Evolutionary conservation across 2,329 filamentous ascomycete species (phyloP).

Genomic region (Ceratocystis ficicola): DNA sequence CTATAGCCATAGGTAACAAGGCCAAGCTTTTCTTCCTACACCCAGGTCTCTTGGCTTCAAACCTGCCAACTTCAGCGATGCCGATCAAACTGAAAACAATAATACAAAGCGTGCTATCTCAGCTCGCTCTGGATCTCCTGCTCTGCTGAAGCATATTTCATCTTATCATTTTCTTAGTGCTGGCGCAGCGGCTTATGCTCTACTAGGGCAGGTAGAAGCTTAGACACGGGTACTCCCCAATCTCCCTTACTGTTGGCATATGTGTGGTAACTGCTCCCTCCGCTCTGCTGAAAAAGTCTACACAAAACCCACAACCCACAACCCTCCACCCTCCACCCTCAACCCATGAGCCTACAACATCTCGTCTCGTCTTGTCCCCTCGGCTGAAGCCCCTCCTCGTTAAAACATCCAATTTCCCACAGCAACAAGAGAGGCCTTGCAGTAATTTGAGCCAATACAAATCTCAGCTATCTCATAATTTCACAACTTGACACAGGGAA

Average conservation of each 20-base stretch:
- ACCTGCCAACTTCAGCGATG: slow-evolving; percentile 4
- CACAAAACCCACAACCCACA: not conserved
- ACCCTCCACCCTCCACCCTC: not conserved
- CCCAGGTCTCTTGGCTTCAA: not conserved
- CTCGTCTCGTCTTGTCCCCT: slow-evolving; percentile 3
- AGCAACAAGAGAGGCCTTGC: not conserved
- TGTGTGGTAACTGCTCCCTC: no score
- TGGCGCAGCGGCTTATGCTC: no score
- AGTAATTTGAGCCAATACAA: not conserved
- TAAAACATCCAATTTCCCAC: slow-evolving; percentile 3
- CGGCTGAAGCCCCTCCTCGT: not conserved
- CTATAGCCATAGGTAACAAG: not conserved
- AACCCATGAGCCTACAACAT: not conserved
- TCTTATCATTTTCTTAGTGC: no score
- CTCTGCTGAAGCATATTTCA: no score
- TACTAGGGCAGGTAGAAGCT: no score
- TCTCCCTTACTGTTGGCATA: no score
- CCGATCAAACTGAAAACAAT: slow-evolving; percentile 5
- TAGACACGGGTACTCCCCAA: no score
- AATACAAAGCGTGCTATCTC: not conserved
- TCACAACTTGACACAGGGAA: not conserved
- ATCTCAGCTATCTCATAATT: not conserved
- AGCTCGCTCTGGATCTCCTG: not conserved
- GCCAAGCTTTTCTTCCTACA: no score
- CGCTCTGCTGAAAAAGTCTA: no score